Evolutionary conservation across 805 yeast genomes (phyloP), one percentile per base, ranked within the genome.

Genomic region (Geotrichum ghanense): DNA sequence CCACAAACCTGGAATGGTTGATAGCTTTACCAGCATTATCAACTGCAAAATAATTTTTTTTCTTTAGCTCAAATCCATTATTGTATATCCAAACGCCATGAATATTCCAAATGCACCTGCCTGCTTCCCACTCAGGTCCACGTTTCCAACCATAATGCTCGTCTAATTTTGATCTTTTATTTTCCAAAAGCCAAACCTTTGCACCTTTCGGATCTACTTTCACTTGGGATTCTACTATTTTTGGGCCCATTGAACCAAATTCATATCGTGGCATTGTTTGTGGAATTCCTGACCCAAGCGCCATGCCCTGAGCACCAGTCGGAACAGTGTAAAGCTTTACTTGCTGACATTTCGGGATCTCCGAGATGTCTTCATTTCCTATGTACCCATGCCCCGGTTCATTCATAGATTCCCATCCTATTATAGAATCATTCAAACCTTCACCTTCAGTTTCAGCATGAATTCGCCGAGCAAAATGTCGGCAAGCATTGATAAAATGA

Each of bases 291-390:
- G 79, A 77, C 1, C 95, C 97, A 20, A 88, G 64, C 41, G 75
- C 69, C 66, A 90, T 68, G 2, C 83, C 66, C 63, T 90, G 83
- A 51, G 79, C 77, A 0, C 81, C 80, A 0, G 95, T 82, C 0
- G 98, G 97, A 0, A 88, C 78, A 1, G 90, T 79, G 2, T 89
- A 90, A 2, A 87, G 70, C 48, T 82, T 74, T 43, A 90, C 71
- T 47, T 80, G 80, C 59, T 84, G 86, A n/a, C 49, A 52, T 3
- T 67, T 65, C 3, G 73, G 88, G 14, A 80, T 59, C 1, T 56
- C 56, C 3, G 68, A 68, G 24, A 89, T 62, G 57, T 84, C 72
- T 2, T 65, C 64, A 43, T 72, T 71, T 0, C 90, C 95, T 45
- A 82, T 72, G 48, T 79, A 72, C 0, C 97, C 96, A 44, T 67